A percentile compares a stretch with the other conserved stretches of the same genome.
Evolutionary conservation across 1,139 yeast species (phyloP).

Genomic region (Pichia sp.): DNA sequence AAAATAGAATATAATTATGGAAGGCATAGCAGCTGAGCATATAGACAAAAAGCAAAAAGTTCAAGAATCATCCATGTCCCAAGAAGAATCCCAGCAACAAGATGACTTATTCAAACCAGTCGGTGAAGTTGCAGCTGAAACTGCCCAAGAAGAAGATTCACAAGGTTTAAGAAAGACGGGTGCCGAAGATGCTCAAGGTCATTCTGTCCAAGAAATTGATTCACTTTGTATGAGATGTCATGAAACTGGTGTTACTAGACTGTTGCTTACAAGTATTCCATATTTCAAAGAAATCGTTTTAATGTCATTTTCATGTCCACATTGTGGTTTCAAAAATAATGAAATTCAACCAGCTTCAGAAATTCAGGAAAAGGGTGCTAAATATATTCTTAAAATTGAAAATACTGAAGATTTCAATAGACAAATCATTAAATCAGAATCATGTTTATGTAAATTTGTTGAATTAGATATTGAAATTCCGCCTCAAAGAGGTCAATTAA

Average conservation of each 20-base stretch:
- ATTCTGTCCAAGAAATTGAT: conserved; percentile 91
- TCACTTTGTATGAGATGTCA: conserved; percentile 96
- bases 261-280: conserved; percentile 85
- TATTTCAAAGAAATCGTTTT: conserved; percentile 84
- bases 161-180: conserved; percentile 46
- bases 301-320: conserved; percentile 95
- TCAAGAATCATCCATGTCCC: conserved; percentile 10
- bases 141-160: conserved; percentile 16
- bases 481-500: conserved; percentile 87
- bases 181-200: conserved; percentile 82
- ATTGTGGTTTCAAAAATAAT: conserved; percentile 84
- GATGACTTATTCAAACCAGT: conserved; percentile 50
- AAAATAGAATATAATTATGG: conserved; percentile 1
- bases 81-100: conserved; percentile 17
- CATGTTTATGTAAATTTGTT: conserved; percentile 72
- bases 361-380: conserved; percentile 81
- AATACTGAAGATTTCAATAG: conserved; percentile 71
- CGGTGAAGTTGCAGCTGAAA: conserved; percentile 44
- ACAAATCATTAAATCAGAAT: conserved; percentile 88
- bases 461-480: conserved; percentile 95
- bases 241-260: conserved; percentile 72
- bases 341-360: conserved; percentile 93
- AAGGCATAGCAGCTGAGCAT: conserved; percentile 6
- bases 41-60: conserved; percentile 24
- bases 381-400: conserved; percentile 68